A percentile compares a stretch with the other conserved stretches of the same genome.
Conservation (phyloP, 106 monocot species). For the Vanilla planifolia region DNA sequence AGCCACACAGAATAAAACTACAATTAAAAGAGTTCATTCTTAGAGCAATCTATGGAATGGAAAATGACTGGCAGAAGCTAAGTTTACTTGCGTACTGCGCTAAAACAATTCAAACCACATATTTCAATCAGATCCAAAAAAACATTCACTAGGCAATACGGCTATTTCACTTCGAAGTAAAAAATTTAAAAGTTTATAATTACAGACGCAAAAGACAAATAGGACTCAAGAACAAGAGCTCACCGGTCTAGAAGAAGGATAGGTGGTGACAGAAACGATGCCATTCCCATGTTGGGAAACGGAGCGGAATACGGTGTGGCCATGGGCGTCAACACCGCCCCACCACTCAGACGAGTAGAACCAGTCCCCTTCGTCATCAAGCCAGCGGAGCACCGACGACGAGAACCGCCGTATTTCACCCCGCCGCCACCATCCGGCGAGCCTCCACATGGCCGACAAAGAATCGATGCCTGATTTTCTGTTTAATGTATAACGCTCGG, state of each 20-base stretch:
- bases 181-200: too few species aligned
- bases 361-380: conserved; percentile 85
- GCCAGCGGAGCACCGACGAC: conserved; percentile 13
- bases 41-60: too few species aligned
- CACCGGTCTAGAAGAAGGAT: conserved; percentile 86
- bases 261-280: conserved; percentile 69
- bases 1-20: too few species aligned
- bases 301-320: conserved; percentile 60
- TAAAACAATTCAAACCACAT: too few species aligned
- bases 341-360: conserved; percentile 77
- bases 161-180: too few species aligned
- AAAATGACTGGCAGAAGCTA: too few species aligned
- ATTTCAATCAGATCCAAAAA: too few species aligned
- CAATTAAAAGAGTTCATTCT: too few species aligned
- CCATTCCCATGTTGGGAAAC: conserved; percentile 72
- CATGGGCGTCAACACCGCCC: conserved; percentile 32
- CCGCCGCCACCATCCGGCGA: not conserved
- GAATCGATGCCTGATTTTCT: too few species aligned
- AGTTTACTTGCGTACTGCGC: too few species aligned
- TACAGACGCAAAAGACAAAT: not conserved
- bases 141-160: too few species aligned
- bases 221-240: not conserved
- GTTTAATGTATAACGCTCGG: too few species aligned
- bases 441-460: conserved; percentile 11
- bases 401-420: conserved; percentile 20